These are phyloP conservation scores for Aspergillus ochraceoroseus DNA, from an alignment of 2,329 filamentous ascomycete genomes.

Conservation along the genomic window DNA sequence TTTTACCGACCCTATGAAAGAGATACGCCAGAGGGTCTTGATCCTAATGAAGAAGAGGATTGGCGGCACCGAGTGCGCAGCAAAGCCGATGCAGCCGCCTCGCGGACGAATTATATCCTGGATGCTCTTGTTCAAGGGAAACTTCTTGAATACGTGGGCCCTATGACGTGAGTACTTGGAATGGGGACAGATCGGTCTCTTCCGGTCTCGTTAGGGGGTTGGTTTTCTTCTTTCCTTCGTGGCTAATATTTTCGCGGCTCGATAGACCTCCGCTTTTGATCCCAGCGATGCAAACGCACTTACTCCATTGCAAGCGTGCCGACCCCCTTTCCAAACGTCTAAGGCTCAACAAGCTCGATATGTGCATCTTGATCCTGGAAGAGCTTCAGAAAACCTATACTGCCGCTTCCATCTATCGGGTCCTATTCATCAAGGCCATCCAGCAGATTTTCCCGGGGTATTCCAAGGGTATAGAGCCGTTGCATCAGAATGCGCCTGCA, in stretches of 20 bases:
- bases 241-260: too few species aligned
- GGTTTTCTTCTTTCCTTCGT: too few species aligned
- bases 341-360: slow-evolving; percentile 29
- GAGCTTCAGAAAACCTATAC: slow-evolving; percentile 31
- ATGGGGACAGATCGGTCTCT: too few species aligned
- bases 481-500: too few species aligned
- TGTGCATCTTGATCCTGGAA: slow-evolving; percentile 33
- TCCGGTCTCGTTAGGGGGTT: background rate
- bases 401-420: slow-evolving; percentile 27
- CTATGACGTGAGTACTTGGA: slow-evolving; percentile 27
- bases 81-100: slow-evolving; percentile 26
- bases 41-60: slow-evolving; percentile 6
- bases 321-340: slow-evolving; percentile 25
- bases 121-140: slow-evolving; percentile 26
- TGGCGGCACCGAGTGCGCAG: slow-evolving; percentile 24
- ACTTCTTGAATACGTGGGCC: slow-evolving; percentile 22
- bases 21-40: slow-evolving; percentile 20
- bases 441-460: slow-evolving; percentile 23
- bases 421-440: slow-evolving; percentile 26
- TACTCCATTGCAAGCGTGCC: slow-evolving; percentile 27
- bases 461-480: slow-evolving; percentile 2
- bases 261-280: slow-evolving; percentile 27
- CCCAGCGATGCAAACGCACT: slow-evolving; percentile 33
- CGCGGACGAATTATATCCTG: slow-evolving; percentile 26
- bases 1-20: slow-evolving; percentile 30